Evolutionary conservation across 1,284 basidiomycete species (phyloP).

Genomic region (Pascua sp.): DNA sequence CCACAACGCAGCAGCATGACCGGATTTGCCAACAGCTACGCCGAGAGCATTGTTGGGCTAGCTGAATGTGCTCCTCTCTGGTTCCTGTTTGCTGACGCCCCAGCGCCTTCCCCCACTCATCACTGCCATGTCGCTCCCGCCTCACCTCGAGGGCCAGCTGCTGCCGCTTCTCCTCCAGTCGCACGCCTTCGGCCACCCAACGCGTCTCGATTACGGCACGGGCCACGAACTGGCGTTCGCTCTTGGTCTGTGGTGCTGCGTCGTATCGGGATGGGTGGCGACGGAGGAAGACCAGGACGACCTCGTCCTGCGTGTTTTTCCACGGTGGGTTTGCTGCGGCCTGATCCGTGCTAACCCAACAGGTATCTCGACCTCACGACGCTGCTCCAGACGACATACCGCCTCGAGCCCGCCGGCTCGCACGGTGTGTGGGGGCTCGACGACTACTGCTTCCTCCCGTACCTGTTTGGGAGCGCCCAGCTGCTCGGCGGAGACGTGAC

Average conservation of each 20-base stretch:
- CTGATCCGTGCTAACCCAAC: conserved; percentile 30
- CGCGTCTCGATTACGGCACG: conserved; percentile 92
- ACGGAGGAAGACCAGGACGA: conserved; percentile 44
- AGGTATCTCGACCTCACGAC: conserved; percentile 79
- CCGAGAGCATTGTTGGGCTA: background rate
- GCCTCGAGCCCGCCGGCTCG: conserved; percentile 90
- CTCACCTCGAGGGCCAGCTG: conserved; percentile 62
- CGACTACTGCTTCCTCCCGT: conserved; percentile 86
- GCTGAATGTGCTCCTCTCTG: too few relatives aligned
- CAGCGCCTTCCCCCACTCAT: conserved; percentile 66
- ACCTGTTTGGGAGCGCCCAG: conserved; percentile 89
- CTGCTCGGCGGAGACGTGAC: conserved; percentile 56
- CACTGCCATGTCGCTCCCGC: conserved; percentile 51
- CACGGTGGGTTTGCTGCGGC: conserved; percentile 40
- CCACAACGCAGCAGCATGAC: background rate
- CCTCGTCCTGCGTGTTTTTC: conserved; percentile 49
- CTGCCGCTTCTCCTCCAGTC: conserved; percentile 53
- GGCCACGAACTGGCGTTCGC: conserved; percentile 90
- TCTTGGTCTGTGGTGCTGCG: conserved; percentile 60
- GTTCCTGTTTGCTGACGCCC: background rate
- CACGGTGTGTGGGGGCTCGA: conserved; percentile 99
- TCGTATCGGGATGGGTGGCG: conserved; percentile 39
- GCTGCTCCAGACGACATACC: conserved; percentile 82
- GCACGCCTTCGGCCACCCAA: conserved; percentile 80
- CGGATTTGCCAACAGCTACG: background rate